phyloP scores from a whole-genome alignment of 139 green algal species.

The Chlamydomonas sp. region DNA sequence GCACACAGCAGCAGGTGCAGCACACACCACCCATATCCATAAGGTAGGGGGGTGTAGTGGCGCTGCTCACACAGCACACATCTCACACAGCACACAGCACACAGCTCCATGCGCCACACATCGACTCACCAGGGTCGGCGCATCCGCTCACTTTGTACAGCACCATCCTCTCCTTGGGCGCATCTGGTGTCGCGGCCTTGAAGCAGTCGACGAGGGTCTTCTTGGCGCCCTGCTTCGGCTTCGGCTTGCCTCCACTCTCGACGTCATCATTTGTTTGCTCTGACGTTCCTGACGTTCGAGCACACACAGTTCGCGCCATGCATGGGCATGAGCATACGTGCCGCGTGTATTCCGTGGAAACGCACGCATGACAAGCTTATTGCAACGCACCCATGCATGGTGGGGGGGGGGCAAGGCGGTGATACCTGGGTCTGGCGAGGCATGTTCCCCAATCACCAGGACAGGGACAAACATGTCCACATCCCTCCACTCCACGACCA shows the following conservation, averaged over 20 bases:
- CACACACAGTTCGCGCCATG: too few relatives aligned
- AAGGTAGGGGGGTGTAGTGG: neutral
- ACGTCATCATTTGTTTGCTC: neutral
- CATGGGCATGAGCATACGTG: too few relatives aligned
- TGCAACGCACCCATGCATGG: too few relatives aligned
- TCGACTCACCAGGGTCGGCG: constrained; percentile 8
- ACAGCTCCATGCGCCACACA: neutral
- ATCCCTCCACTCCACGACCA: neutral
- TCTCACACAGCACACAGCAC: neutral
- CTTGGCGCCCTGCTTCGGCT: neutral
- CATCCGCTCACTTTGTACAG: constrained; percentile 9
- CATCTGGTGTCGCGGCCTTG: neutral
- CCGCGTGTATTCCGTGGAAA: neutral
- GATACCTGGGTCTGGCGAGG: neutral
- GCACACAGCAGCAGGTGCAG: neutral
- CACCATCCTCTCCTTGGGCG: constrained; percentile 7
- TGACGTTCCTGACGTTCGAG: too few relatives aligned
- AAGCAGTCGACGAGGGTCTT: neutral
- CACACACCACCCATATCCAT: neutral
- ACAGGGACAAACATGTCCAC: constrained; percentile 6
- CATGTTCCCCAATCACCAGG: neutral
- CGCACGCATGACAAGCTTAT: neutral
- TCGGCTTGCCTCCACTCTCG: neutral
- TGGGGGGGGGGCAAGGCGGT: too few relatives aligned
- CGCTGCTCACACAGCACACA: neutral